phyloP scores from a whole-genome alignment of 352 stramenopile species.

The Phytopythium chamaehyphon region DNA sequence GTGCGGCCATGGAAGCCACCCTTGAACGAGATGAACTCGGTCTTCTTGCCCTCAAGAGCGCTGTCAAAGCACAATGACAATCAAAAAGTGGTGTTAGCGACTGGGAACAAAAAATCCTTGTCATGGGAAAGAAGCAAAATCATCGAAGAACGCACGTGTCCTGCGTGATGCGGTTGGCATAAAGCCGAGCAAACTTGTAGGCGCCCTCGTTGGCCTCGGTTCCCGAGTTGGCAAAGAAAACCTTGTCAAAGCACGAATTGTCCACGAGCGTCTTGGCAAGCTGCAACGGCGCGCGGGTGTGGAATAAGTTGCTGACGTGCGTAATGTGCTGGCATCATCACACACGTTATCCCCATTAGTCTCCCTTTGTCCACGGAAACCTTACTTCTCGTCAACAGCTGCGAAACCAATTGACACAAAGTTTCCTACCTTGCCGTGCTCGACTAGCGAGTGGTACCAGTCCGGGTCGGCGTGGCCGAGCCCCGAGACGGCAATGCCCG shows the following conservation, averaged over 20 bases:
- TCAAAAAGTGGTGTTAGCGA: not conserved
- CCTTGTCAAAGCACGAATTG: conserved; percentile 95
- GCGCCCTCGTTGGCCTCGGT: conserved; percentile 89
- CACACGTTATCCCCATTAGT: no score
- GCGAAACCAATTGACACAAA: no score
- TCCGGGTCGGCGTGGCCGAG: conserved; percentile 89
- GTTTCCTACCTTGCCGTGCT: conserved; percentile 39
- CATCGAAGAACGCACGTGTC: conserved; percentile 45
- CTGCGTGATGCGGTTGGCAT: conserved; percentile 60
- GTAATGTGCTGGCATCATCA: conserved; percentile 83
- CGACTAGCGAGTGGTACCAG: conserved; percentile 70
- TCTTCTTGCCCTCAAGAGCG: conserved; percentile 69
- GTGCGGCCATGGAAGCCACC: conserved; percentile 84
- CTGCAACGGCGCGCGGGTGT: conserved; percentile 90
- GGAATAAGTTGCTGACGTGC: conserved; percentile 97
- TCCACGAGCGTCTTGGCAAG: conserved; percentile 94
- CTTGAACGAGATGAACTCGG: conserved; percentile 87
- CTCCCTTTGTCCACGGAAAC: no score
- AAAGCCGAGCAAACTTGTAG: conserved; percentile 85
- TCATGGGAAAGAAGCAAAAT: conserved; percentile 1
- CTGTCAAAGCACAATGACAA: no score
- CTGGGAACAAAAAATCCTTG: not conserved
- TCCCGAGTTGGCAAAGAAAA: conserved; percentile 98
- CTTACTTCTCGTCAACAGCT: no score
- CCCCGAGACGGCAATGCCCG: conserved; percentile 88